Percentiles rank a stretch among this genome's conserved stretches.
Evolutionary conservation across 257 asterid species (phyloP).

Genomic region (Solanum stenotomum): DNA sequence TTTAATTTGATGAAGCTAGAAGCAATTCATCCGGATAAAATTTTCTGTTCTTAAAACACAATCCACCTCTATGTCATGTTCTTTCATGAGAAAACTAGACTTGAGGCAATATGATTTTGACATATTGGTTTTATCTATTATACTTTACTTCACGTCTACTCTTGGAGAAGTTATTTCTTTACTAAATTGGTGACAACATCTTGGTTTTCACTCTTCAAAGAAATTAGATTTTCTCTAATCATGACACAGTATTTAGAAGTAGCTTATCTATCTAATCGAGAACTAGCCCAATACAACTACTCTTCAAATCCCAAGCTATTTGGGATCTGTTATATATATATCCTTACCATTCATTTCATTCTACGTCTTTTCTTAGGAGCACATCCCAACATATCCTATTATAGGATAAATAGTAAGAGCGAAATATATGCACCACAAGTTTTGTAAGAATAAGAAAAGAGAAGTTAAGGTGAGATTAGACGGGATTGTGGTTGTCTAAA

Average conservation of each 20-base stretch:
- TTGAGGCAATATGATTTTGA: background rate
- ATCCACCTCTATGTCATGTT: background rate
- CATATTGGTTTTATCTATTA: background rate
- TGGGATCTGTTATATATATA: background rate
- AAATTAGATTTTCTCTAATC: background rate
- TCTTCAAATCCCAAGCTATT: background rate
- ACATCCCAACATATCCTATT: background rate
- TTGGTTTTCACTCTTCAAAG: background rate
- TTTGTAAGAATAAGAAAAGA: background rate
- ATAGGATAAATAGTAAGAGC: background rate
- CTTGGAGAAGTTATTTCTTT: background rate
- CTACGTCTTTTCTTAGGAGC: background rate
- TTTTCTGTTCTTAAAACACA: background rate
- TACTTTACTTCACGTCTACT: background rate
- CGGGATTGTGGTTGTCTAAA: background rate
- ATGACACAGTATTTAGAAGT: background rate
- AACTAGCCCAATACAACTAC: background rate
- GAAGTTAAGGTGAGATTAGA: background rate
- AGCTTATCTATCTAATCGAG: background rate
- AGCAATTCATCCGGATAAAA: background rate
- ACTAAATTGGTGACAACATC: background rate
- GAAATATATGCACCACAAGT: background rate
- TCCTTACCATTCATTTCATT: background rate
- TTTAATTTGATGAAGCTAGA: background rate
- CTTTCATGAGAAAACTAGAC: background rate